These are phyloP conservation scores for Exidia glandulosa DNA, from an alignment of 768 basidiomycete species.

Conservation along the genomic window DNA sequence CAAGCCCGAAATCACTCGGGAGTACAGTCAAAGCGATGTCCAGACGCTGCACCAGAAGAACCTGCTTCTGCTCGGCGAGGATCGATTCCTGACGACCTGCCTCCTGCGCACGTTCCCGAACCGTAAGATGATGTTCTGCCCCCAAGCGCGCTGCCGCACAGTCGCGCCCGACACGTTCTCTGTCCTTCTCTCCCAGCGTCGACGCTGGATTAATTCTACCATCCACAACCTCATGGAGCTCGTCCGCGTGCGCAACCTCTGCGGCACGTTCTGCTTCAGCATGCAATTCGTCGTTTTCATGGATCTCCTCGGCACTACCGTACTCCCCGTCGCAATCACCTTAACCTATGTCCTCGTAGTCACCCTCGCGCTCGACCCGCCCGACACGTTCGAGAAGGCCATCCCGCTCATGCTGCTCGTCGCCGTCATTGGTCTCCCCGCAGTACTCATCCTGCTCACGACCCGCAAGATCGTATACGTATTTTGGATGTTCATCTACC, in stretches of 20 bases:
- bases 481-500: slow-evolving; percentile 96
- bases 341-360: slow-evolving; percentile 85
- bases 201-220: slow-evolving; percentile 99
- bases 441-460: slow-evolving; percentile 83
- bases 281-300: slow-evolving; percentile 99
- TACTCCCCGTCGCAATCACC: slow-evolving; percentile 86
- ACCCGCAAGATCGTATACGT: slow-evolving; percentile 93
- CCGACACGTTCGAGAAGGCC: slow-evolving; percentile 77
- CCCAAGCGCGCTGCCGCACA: slow-evolving; percentile 89
- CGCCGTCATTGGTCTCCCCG: slow-evolving; percentile 89
- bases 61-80: slow-evolving; percentile 89
- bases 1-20: slow-evolving; percentile 93
- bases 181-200: slow-evolving; percentile 88
- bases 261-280: slow-evolving; percentile 99
- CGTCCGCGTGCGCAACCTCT: slow-evolving; percentile 89
- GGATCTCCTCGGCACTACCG: slow-evolving; percentile 86
- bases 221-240: slow-evolving; percentile 99
- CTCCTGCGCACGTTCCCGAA: slow-evolving; percentile 95
- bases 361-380: slow-evolving; percentile 69
- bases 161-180: slow-evolving; percentile 93
- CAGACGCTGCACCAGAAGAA: slow-evolving; percentile 97
- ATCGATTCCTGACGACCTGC: slow-evolving; percentile 96
- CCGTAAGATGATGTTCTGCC: slow-evolving; percentile 98
- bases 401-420: slow-evolving; percentile 85
- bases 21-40: slow-evolving; percentile 92